A percentile compares a stretch with the other conserved stretches of the same genome.
phyloP scores from a whole-genome alignment of 1,284 basidiomycete species.

The Neolentinus lepideus region DNA sequence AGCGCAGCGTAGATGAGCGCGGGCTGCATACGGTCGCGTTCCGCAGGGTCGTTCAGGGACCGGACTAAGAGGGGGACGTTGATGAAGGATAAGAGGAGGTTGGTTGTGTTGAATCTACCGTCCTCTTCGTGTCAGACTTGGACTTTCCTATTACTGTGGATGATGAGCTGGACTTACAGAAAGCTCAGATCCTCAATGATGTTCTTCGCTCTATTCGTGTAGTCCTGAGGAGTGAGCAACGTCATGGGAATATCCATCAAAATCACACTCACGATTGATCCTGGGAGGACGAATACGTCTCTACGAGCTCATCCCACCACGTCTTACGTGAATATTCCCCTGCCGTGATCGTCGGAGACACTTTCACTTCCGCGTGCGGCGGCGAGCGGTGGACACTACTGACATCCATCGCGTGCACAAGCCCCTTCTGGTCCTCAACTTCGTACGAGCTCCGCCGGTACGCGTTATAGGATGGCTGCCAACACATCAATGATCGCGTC shows the following conservation, averaged over 20 bases:
- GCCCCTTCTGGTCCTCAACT: not conserved
- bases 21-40: constrained; percentile 54
- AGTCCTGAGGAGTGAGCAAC: constrained; percentile 8
- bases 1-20: constrained; percentile 59
- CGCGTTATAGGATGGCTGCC: not conserved
- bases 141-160: no score
- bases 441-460: not conserved
- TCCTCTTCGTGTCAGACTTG: no score
- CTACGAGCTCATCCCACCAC: constrained; percentile 62
- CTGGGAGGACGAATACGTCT: constrained; percentile 33
- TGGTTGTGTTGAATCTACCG: constrained; percentile 18
- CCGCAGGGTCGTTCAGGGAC: constrained; percentile 41
- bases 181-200: constrained; percentile 47
- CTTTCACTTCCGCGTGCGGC: not conserved
- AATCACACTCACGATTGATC: constrained; percentile 34
- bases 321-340: constrained; percentile 38
- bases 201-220: constrained; percentile 34
- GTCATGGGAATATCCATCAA: not conserved
- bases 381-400: not conserved
- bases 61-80: constrained; percentile 47
- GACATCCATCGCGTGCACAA: not conserved
- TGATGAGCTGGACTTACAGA: constrained; percentile 29
- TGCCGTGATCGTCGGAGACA: constrained; percentile 21
- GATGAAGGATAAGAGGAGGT: constrained; percentile 54
- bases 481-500: not conserved